phyloP scores from a whole-genome alignment of 1,284 basidiomycete species.

The Exobasidium rhododendri region DNA sequence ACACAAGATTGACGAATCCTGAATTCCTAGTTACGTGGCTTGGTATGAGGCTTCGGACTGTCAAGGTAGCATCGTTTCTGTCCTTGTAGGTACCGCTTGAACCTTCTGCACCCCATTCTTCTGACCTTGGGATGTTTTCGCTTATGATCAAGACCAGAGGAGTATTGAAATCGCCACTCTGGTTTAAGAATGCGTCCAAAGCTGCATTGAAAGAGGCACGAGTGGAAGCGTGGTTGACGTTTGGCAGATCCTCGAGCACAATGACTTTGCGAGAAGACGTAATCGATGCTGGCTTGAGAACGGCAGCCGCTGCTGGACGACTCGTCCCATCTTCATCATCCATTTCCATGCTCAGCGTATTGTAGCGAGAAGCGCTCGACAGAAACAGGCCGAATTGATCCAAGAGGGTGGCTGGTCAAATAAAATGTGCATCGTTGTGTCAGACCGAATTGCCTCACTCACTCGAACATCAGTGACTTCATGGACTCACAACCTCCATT shows the following conservation, averaged over 20 bases:
- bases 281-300: background rate
- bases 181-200: constrained; percentile 55
- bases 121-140: constrained; percentile 63
- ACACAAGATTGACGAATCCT: constrained; percentile 67
- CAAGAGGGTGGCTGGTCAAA: constrained; percentile 20
- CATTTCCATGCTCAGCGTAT: background rate
- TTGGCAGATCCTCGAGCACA: constrained; percentile 87
- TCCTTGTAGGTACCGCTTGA: constrained; percentile 58
- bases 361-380: constrained; percentile 26
- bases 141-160: constrained; percentile 82
- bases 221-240: constrained; percentile 66
- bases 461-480: too few relatives aligned
- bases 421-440: too few relatives aligned
- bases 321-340: background rate
- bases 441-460: too few relatives aligned
- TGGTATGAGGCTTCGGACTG: constrained; percentile 68
- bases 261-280: constrained; percentile 59
- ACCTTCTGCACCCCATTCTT: constrained; percentile 60
- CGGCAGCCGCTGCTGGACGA: background rate
- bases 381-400: constrained; percentile 44
- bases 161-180: constrained; percentile 16
- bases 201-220: constrained; percentile 72
- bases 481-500: too few relatives aligned
- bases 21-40: constrained; percentile 64
- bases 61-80: constrained; percentile 57